Evolutionary conservation across 805 yeast species (phyloP), one percentile per base, ranked within the genome.

Genomic region (Wickerhamomyces mucosus): DNA sequence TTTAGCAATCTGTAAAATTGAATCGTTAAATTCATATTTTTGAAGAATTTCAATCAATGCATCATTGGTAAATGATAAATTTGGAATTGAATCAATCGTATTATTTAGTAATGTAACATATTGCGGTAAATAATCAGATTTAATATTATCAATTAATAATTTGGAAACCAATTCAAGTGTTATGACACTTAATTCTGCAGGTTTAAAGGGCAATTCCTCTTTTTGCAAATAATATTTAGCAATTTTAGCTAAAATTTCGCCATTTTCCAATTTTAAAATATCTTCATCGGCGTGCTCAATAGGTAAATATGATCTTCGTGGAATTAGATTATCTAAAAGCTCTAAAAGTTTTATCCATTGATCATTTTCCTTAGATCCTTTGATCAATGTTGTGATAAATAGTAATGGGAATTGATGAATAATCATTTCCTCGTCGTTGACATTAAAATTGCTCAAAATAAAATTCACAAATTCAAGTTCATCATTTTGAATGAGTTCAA

Each of bases 341-440:
- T 59, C 53, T 7, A 69, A 55, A 5, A 76, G 46, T 0, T 47
- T 41, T 15, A 67, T 46, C 61, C 75, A 65, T 7, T 45, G 35
- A 1, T 32, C 39, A 7, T 35, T 29, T 0, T 35, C 30, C 6
- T 39, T 34, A 15, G 28, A 46, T n/a, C n/a, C n/a, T 15, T 51
- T 45, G 4, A 61, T 35, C 15, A 79, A 47, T 2, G 66, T 36
- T 1, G 69, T 58, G 14, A 84, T 42, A 2, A 86, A 50, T 1
- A 81, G 65, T 26, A 84, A 54, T 0, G 97, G 96, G 7, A 81
- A 58, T 49, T 89, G 96, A 14, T 69, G 65, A 0, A 73, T 59
- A 7, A 78, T 56, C 80, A 85, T 84, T 39, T 86, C 97, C 43
- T 86, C 96, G 40, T 89, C 98, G 26, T 69, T 72, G 18, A 86